Evolutionary conservation across 2,329 filamentous ascomycete genomes (phyloP), one percentile per base, ranked within the genome.

Genomic region (Aspergillus pseudonomiae): DNA sequence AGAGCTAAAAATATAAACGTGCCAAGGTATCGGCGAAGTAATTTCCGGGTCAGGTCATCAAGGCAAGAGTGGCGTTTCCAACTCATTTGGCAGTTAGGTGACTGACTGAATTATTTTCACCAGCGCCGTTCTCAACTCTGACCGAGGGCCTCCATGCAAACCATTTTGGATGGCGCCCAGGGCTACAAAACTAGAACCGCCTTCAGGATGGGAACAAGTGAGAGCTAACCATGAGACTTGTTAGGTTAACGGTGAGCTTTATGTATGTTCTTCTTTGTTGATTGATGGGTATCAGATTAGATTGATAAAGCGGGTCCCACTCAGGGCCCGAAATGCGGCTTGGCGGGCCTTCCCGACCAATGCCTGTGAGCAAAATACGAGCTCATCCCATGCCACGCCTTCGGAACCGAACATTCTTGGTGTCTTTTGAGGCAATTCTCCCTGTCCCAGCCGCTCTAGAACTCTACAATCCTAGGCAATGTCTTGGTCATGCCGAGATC

Each of bases 221-320:
- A 19, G 39, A 41, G 39, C 39, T 19, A 41, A 41, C 9, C 39
- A 41, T 41, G 39, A n/a, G 16, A 41, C 14, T 41, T n/a, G 9
- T 41, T 41, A 4, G 7, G 39, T n/a, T 9, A 41, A 41, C 39
- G 39, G 39, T 41, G 16, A 41, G 39, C 39, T 41, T 41, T 41
- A 41, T 41, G 39, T 26, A 26, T 48, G 3, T 26, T 48, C 45
- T 26, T 48, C 45, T 48, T 48, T 48, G 45, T 26, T 14, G 24
- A 12, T 4, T 24, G 21, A 24, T 24, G 6, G 24, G 19, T 3
- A 55, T 55, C 21, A 26, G 52, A 55, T 55, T 55, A 55, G 52
- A 55, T 55, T 19, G 52, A 55, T 55, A 55, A 55, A 55, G 21
- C 52, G 6, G 32, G 32, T 39, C 52, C 52, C 52, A 36, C 52